Evolutionary conservation across 768 basidiomycete genomes (phyloP), one percentile per base, ranked within the genome.

Genomic region (Suillus lakei): DNA sequence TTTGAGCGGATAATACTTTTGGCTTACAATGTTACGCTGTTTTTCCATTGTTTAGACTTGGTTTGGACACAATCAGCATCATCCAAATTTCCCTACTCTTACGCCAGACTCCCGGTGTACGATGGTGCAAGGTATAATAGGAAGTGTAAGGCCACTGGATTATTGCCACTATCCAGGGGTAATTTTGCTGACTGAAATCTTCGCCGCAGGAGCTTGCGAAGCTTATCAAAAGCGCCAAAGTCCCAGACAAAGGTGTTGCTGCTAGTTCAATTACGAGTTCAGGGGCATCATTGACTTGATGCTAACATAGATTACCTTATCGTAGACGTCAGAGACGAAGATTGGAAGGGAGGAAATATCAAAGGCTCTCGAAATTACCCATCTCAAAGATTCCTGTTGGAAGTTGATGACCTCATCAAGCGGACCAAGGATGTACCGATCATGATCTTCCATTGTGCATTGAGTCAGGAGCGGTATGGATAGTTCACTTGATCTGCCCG

Each of bases 301-400:
- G 6, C 21, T 38, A 16, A 15, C 43, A 50, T 59, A 77, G 91
- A 94, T 73, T 95, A 88, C 73, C 75, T 90, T 36, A 83, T 95
- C 51, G 85, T 95, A 46, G 93, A 95, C 74, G 93, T 95, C 38
- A 88, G 93, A n/a, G 93, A 93, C 74, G 86, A 89, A 63, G 93
- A 95, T 68, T 91, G 83, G 76, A 80, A 73, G 13, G 93, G 93
- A 68, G 93, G 93, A 43, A 90, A 95, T 73, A 92, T 95, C 74
- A 87, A 84, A 68, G 83, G 85, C 66, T 82, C 86, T 48, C 71
- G 85, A 64, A 86, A 91, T 71, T 72, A 82, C 39, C 93, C 93
- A 1, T 91, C 91, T 9, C 66, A 73, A 34, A 81, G 81, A 58
- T 93, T 94, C 75, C 73, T 84, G 41, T 77, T 74, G 60, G 82